A percentile compares a stretch with the other conserved stretches of the same genome.
phyloP scores from a whole-genome alignment of 1,284 basidiomycete genomes.

The Tilletia horrida region DNA sequence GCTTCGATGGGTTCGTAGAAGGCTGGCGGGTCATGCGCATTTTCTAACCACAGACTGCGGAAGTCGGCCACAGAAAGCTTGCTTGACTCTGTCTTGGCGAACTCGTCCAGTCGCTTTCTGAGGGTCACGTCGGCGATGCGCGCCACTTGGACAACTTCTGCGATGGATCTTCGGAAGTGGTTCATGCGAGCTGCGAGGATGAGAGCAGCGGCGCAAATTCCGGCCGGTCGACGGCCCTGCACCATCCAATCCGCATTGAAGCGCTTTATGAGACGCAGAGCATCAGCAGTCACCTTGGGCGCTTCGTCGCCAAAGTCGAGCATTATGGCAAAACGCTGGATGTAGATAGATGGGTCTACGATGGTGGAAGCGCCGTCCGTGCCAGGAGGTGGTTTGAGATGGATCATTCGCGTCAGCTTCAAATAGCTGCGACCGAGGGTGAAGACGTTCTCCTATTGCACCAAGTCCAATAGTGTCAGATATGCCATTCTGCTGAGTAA shows the following conservation, averaged over 20 bases:
- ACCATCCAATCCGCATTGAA: slow-evolving; percentile 98
- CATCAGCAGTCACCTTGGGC: slow-evolving; percentile 84
- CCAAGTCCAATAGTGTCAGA: slow-evolving; percentile 6
- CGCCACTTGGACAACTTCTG: slow-evolving; percentile 89
- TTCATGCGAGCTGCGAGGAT: slow-evolving; percentile 97
- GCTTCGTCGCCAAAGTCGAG: slow-evolving; percentile 96
- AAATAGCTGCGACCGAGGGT: slow-evolving; percentile 94
- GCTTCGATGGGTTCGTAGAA: slow-evolving; percentile 65
- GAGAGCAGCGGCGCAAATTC: slow-evolving; percentile 92
- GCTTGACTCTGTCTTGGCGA: slow-evolving; percentile 82
- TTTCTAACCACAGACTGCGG: slow-evolving; percentile 83
- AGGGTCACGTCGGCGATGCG: slow-evolving; percentile 95
- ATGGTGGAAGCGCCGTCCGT: slow-evolving; percentile 64
- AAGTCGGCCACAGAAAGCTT: slow-evolving; percentile 85
- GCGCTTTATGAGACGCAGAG: slow-evolving; percentile 85
- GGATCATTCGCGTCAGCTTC: slow-evolving; percentile 83
- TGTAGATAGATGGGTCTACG: slow-evolving; percentile 95
- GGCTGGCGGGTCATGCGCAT: slow-evolving; percentile 84
- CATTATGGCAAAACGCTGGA: slow-evolving; percentile 90
- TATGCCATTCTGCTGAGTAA: slow-evolving; percentile 17
- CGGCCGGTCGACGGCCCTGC: slow-evolving; percentile 87
- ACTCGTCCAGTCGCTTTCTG: slow-evolving; percentile 91
- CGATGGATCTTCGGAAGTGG: slow-evolving; percentile 84
- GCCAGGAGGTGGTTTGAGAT: slow-evolving; percentile 59
- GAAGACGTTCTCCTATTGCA: slow-evolving; percentile 78